Base-by-base conservation (phyloP, 2,329 filamentous ascomycete species). In the Sarocladiaceae sp. region DNA sequence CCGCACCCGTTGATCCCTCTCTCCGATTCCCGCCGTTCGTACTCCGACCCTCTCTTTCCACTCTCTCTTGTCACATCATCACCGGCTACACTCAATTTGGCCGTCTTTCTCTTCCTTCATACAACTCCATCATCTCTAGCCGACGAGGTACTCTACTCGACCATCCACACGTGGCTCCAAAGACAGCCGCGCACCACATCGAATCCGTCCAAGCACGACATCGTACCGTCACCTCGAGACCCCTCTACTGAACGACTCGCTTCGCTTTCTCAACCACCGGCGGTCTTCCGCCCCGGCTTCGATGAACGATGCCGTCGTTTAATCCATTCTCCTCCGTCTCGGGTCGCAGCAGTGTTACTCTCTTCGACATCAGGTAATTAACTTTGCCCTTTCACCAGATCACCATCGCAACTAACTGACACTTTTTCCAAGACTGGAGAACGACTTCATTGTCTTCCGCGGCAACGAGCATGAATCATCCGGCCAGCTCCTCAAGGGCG, bases 391-490 rank as follows among this genome's bases (percentile, higher is more conserved):
- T 41, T 48, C 32, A 48, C 31, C 20, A 16, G 32, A 41, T 13
- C 3, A 23, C 11, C n/a, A 41, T 5, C 10, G 15, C 37, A 6
- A 29, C 19, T 50, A 39, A 48, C 56, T 50, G 37, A 47, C 47
- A 16, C 23, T 51, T 21, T 18, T 43, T 33, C 31, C 15, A 55
- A 89, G 86, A 43, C 75, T 90, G 48, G 84, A 90, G 43, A 83
- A 84, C 56, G 82, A 88, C 55, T 85, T 90, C 46, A 78, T 91
- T 47, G 82, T 91, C 23, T 83, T 93, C 50, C 82, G 86, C 44
- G 87, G 87, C 48, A 75, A 69, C 53, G 82, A 87, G 46, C 74
- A 85, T 59, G 87, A 91, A 58, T 84, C 86, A 37, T 78, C 84
- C 33, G 86, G 83, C 49, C 85, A 88, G 55, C 65, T 86, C 44